Percentiles rank a stretch among this genome's conserved stretches.
These are phyloP conservation scores for Phytomonas sp. DNA, from an alignment of 208 protist species.

Conservation along the genomic window DNA sequence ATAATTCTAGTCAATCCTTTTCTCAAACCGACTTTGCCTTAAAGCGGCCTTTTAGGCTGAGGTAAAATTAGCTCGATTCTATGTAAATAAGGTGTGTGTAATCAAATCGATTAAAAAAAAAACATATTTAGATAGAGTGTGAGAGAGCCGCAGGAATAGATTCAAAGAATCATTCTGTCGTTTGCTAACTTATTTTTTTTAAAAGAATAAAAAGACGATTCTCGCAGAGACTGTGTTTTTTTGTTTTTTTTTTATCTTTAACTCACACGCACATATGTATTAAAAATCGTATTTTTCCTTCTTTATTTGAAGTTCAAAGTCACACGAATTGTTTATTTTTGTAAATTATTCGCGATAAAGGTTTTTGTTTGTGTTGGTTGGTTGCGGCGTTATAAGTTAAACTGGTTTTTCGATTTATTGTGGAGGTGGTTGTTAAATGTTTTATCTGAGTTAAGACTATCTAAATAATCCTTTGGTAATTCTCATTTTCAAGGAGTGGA, in stretches of 20 bases:
- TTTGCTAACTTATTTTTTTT: slow-evolving; percentile 13
- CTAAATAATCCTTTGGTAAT: too few relatives aligned
- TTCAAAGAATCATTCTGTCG: not conserved
- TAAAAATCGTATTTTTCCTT: not conserved
- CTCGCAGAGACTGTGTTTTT: not conserved
- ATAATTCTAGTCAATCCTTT: not conserved
- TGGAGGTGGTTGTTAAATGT: not conserved
- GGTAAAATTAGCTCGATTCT: not conserved
- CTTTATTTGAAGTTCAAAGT: slow-evolving; percentile 3
- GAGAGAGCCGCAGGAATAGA: not conserved
- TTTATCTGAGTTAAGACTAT: not conserved
- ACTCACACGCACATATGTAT: not conserved
- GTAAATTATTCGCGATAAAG: not conserved
- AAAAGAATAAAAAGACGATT: slow-evolving; percentile 8
- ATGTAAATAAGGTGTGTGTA: not conserved
- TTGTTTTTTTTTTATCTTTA: slow-evolving; percentile 8
- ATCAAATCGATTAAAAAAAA: not conserved
- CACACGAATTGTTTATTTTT: slow-evolving; percentile 5
- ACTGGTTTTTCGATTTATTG: slow-evolving; percentile 16
- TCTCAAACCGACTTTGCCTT: not conserved
- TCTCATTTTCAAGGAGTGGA: not conserved
- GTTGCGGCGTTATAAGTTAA: slow-evolving; percentile 6
- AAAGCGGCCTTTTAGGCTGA: slow-evolving; percentile 1
- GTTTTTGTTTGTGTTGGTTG: not conserved
- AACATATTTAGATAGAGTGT: not conserved